Conservation (phyloP, 1,139 yeast species). For the Candida anutae region DNA sequence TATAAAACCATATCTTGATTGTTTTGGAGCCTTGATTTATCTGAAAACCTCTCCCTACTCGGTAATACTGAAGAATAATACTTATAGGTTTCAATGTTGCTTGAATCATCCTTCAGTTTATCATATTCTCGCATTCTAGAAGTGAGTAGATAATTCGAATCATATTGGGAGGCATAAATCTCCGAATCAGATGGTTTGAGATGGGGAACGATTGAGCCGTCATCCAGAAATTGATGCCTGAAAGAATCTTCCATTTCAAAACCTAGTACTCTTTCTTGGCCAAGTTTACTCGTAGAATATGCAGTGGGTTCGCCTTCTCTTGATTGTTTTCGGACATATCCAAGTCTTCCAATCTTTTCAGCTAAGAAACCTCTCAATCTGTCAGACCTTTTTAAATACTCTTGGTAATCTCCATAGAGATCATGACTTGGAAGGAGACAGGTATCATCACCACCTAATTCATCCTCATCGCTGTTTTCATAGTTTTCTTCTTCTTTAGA, state of each 20-base stretch:
- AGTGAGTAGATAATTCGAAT: conserved; percentile 1
- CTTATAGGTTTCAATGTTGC: conserved; percentile 5
- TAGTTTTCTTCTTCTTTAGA: conserved; percentile 1
- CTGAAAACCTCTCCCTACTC: conserved; percentile 2
- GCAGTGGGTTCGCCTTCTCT: conserved; percentile 1
- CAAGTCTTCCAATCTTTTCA: conserved; percentile 26
- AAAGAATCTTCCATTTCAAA: conserved; percentile 2
- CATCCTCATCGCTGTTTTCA: neutral
- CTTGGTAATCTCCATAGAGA: conserved; percentile 1
- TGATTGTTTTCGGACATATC: conserved; percentile 12
- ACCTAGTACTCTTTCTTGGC: conserved; percentile 1
- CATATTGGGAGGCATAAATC: conserved; percentile 6
- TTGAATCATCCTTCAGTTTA: neutral
- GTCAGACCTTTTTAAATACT: conserved; percentile 14
- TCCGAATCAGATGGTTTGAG: conserved; percentile 5
- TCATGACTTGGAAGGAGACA: neutral
- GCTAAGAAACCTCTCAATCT: conserved; percentile 22
- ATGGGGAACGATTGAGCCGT: conserved; percentile 2
- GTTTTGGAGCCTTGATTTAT: conserved; percentile 3
- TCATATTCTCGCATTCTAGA: neutral
- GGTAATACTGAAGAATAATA: conserved; percentile 9
- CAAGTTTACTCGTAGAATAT: neutral
- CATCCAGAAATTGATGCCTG: no score
- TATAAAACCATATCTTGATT: conserved; percentile 16
- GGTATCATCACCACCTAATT: neutral